phyloP scores from a whole-genome alignment of 352 stramenopile species.

The Pythium apleroticum region DNA sequence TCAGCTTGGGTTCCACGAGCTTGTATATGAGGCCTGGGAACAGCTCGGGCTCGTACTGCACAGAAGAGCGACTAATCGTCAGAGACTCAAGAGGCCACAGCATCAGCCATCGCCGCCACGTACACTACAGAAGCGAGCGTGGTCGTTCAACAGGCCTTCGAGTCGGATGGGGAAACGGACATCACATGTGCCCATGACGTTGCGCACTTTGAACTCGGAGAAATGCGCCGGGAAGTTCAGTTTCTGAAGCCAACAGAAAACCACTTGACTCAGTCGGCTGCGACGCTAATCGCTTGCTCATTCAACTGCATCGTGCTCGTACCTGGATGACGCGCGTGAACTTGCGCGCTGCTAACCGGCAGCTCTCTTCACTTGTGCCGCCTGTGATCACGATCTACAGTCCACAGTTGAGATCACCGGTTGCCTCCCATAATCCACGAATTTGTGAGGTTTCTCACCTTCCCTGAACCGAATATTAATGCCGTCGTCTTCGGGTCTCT shows the following conservation, averaged over 20 bases:
- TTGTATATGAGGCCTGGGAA: constrained; percentile 99
- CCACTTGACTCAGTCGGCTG: background rate
- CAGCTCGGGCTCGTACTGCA: constrained; percentile 97
- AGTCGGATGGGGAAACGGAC: constrained; percentile 98
- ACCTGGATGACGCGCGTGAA: constrained; percentile 87
- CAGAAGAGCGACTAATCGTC: background rate
- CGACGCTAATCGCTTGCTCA: background rate
- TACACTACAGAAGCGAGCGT: constrained; percentile 94
- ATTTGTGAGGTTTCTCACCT: constrained; percentile 47
- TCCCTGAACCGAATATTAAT: constrained; percentile 97
- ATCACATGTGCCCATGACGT: constrained; percentile 98
- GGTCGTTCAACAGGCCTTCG: constrained; percentile 96
- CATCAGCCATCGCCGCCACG: constrained; percentile 20
- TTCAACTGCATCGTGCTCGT: background rate
- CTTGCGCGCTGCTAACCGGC: constrained; percentile 78
- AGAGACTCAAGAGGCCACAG: background rate
- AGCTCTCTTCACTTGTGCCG: constrained; percentile 81
- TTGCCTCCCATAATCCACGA: no score
- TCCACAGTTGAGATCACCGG: background rate
- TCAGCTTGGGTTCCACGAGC: constrained; percentile 96
- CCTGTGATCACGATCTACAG: constrained; percentile 83
- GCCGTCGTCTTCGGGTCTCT: constrained; percentile 97
- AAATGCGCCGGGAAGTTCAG: constrained; percentile 86
- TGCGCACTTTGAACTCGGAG: constrained; percentile 94
- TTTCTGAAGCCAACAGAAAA: constrained; percentile 52